Evolutionary conservation across 2,329 filamentous ascomycete species (phyloP).

Genomic region (Colletotrichum plurivorum): DNA sequence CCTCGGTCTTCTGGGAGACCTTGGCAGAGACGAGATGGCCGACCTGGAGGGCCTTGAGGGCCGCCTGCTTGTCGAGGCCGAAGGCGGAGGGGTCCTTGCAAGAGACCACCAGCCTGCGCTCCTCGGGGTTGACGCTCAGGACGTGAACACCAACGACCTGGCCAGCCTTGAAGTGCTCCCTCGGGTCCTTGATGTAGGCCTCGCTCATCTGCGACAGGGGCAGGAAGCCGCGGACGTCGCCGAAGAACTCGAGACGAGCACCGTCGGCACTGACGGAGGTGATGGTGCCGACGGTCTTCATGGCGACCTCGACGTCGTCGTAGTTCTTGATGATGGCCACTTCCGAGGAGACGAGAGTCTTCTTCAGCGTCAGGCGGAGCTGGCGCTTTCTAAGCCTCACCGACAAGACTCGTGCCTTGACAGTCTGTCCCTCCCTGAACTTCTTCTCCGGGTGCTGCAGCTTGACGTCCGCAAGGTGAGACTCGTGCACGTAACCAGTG

Average conservation of each 20-base stretch:
- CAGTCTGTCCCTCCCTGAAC: conserved; percentile 86
- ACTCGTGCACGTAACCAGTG: conserved; percentile 87
- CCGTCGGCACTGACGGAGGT: conserved; percentile 84
- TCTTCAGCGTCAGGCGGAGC: conserved; percentile 92
- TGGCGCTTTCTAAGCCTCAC: conserved; percentile 82
- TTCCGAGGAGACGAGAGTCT: conserved; percentile 92
- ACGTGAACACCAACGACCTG: conserved; percentile 94
- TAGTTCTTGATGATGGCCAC: conserved; percentile 84
- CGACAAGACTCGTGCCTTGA: conserved; percentile 89
- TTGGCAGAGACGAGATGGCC: conserved; percentile 84
- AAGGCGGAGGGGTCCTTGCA: conserved; percentile 91
- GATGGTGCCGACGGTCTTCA: conserved; percentile 88
- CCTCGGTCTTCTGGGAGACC: conserved; percentile 84
- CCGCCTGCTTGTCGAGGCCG: conserved; percentile 80
- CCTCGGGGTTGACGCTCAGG: conserved; percentile 81
- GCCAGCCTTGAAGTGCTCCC: conserved; percentile 88
- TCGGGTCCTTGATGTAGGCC: conserved; percentile 90
- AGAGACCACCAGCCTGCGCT: conserved; percentile 84
- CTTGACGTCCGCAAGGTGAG: conserved; percentile 89
- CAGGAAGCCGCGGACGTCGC: conserved; percentile 85
- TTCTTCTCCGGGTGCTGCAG: conserved; percentile 97
- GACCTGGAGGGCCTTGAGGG: conserved; percentile 79
- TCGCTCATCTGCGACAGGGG: conserved; percentile 98
- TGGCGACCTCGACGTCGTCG: conserved; percentile 79
- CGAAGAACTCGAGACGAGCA: conserved; percentile 94